Percentiles rank a stretch among this genome's conserved stretches.
Conservation (phyloP, 208 protist genomes). For the Herpetomonas muscarum region DNA sequence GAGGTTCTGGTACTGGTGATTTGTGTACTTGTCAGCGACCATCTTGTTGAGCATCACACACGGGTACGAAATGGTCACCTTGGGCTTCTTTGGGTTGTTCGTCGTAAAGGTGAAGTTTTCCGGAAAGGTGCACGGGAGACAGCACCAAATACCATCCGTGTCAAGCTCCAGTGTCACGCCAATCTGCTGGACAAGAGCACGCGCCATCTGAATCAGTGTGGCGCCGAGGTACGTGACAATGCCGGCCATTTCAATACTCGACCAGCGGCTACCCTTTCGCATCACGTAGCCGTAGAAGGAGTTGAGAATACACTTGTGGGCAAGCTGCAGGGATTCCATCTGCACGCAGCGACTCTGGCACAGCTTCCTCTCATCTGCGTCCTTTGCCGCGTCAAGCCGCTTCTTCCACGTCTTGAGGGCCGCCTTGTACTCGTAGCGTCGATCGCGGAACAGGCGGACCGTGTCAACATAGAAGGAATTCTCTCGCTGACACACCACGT, state of each 20-base stretch:
- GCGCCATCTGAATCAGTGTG: slow-evolving; percentile 98
- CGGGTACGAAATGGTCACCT: slow-evolving; percentile 93
- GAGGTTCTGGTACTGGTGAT: slow-evolving; percentile 98
- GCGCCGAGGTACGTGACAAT: slow-evolving; percentile 98
- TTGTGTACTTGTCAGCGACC: slow-evolving; percentile 97
- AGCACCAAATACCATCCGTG: slow-evolving; percentile 99
- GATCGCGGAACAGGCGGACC: slow-evolving; percentile 98
- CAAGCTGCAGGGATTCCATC: slow-evolving; percentile 99
- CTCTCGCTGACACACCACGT: slow-evolving; percentile 99
- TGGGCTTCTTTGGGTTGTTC: slow-evolving; percentile 46
- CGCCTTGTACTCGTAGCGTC: slow-evolving; percentile 99
- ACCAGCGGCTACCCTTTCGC: slow-evolving; percentile 98
- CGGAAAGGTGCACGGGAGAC: slow-evolving; percentile 97
- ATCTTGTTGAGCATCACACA: slow-evolving; percentile 99
- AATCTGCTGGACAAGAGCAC: slow-evolving; percentile 96
- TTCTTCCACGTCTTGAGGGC: slow-evolving; percentile 95
- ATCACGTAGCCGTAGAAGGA: slow-evolving; percentile 99
- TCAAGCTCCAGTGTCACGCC: slow-evolving; percentile 99
- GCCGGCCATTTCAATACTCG: slow-evolving; percentile 99
- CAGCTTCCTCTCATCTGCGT: slow-evolving; percentile 81
- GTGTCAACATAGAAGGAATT: slow-evolving; percentile 99
- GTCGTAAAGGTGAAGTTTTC: slow-evolving; percentile 94
- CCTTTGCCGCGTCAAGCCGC: slow-evolving; percentile 81
- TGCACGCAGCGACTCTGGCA: slow-evolving; percentile 94
- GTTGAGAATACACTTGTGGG: slow-evolving; percentile 99